Evolutionary conservation across 768 basidiomycete species (phyloP).

Genomic region (Lanmaoa pseudosensibilis): DNA sequence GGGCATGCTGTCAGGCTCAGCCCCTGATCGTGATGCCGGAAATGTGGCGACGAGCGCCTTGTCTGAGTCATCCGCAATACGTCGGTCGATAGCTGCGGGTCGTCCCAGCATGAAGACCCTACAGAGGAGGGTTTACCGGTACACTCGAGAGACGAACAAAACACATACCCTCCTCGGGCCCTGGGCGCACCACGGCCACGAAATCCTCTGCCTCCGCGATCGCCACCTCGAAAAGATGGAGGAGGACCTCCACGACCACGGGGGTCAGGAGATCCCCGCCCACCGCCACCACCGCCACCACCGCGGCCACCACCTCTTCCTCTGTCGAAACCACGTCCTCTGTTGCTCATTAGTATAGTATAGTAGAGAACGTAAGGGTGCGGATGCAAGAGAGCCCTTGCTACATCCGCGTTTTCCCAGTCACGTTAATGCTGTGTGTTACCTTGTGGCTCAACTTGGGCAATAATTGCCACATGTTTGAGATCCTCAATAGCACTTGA

Average conservation of each 20-base stretch:
- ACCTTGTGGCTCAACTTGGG: slow-evolving; percentile 3
- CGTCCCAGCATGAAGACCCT: slow-evolving; percentile 43
- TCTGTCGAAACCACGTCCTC: slow-evolving; percentile 42
- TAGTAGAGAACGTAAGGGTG: neutral
- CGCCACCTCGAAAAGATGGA: slow-evolving; percentile 28
- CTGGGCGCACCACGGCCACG: slow-evolving; percentile 30
- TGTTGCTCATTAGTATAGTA: slow-evolving; percentile 33
- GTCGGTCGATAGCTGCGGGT: slow-evolving; percentile 53
- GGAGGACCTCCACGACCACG: slow-evolving; percentile 30
- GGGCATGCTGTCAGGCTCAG: slow-evolving; percentile 38
- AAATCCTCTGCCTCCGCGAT: slow-evolving; percentile 34
- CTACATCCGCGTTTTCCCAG: neutral
- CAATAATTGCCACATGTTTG: slow-evolving; percentile 7
- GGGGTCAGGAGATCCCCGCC: slow-evolving; percentile 31
- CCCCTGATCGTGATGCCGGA: slow-evolving; percentile 25
- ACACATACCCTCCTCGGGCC: slow-evolving; percentile 42
- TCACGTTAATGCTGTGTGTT: slow-evolving; percentile 25
- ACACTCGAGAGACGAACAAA: neutral
- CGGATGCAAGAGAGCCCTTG: neutral
- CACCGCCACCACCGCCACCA: slow-evolving; percentile 33
- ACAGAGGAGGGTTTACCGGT: neutral
- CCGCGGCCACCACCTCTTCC: slow-evolving; percentile 40
- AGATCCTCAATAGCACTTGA: neutral
- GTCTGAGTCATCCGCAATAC: slow-evolving; percentile 45
- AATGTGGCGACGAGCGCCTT: slow-evolving; percentile 42